Conservation (phyloP, 352 stramenopile species). For the Paralagenidium karlingii region DNA sequence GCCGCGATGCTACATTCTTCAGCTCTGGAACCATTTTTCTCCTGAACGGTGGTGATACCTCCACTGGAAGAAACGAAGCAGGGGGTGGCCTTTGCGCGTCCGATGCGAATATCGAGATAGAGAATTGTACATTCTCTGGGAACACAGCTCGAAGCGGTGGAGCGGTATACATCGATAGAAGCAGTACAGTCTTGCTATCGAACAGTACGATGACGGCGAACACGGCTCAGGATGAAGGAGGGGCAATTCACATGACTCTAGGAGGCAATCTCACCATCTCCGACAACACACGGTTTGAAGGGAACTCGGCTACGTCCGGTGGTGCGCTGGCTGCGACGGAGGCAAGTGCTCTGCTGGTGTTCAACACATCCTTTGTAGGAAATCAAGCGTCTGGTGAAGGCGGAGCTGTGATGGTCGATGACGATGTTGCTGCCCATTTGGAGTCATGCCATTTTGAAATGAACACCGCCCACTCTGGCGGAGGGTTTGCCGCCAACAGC, state of each 20-base stretch:
- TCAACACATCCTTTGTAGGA: conserved; percentile 3
- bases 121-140: conserved; percentile 14
- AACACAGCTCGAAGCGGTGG: conserved; percentile 41
- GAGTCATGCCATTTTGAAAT: conserved; percentile 5
- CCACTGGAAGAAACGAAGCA: conserved; percentile 39
- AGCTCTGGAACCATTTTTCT: conserved; percentile 11
- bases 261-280: conserved; percentile 9
- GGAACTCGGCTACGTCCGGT: conserved; percentile 20
- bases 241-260: conserved; percentile 15
- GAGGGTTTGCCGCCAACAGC: conserved; percentile 19
- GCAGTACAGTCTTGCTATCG: conserved; percentile 8
- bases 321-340: conserved; percentile 13
- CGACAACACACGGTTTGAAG: conserved; percentile 10
- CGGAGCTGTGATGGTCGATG: conserved; percentile 20
- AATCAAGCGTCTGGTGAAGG: conserved; percentile 13
- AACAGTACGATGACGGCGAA: conserved; percentile 24
- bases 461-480: conserved; percentile 22
- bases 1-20: conserved; percentile 20
- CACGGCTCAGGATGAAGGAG: conserved; percentile 25
- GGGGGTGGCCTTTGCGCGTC: conserved; percentile 29
- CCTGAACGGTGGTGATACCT: conserved; percentile 24
- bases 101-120: conserved; percentile 21
- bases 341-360: conserved; percentile 5
- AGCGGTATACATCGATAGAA: conserved; percentile 23
- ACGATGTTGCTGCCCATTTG: conserved; percentile 11